A percentile compares a stretch with the other conserved stretches of the same genome.
Evolutionary conservation across 495 filamentous ascomycete species (phyloP).

Genomic region (Xylaria palmicola): DNA sequence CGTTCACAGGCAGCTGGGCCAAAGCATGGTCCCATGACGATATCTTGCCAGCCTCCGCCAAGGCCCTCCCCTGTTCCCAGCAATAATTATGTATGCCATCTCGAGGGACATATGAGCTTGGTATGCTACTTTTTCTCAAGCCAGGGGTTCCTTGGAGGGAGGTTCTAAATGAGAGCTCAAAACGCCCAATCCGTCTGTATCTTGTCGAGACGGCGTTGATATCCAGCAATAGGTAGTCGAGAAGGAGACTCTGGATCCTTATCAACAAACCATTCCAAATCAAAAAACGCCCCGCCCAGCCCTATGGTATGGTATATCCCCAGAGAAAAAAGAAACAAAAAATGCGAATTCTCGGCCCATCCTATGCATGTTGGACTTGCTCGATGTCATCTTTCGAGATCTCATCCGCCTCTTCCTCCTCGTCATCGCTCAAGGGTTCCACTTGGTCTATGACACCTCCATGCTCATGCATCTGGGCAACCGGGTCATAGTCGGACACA

Average conservation of each 20-base stretch:
- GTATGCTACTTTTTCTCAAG: not conserved
- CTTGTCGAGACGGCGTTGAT: not conserved
- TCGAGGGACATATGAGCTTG: not conserved
- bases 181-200: not conserved
- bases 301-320: constrained; percentile 30
- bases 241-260: not conserved
- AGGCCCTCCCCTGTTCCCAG: not conserved
- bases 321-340: too few species aligned
- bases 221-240: constrained; percentile 1
- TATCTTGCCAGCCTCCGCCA: not conserved
- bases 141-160: not conserved
- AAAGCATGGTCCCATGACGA: not conserved
- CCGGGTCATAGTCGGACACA: constrained; percentile 66
- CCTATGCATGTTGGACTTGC: constrained; percentile 29
- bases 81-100: not conserved
- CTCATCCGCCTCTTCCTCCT: constrained; percentile 61
- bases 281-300: constrained; percentile 10
- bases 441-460: constrained; percentile 85
- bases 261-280: constrained; percentile 11
- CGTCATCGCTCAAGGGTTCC: constrained; percentile 64
- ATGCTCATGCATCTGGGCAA: constrained; percentile 54
- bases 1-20: not conserved
- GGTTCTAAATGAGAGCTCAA: not conserved
- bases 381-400: constrained; percentile 33
- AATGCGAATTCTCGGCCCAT: constrained; percentile 4